Conservation (phyloP, 2,329 filamentous ascomycete genomes). For the Monosporascus sp. region DNA sequence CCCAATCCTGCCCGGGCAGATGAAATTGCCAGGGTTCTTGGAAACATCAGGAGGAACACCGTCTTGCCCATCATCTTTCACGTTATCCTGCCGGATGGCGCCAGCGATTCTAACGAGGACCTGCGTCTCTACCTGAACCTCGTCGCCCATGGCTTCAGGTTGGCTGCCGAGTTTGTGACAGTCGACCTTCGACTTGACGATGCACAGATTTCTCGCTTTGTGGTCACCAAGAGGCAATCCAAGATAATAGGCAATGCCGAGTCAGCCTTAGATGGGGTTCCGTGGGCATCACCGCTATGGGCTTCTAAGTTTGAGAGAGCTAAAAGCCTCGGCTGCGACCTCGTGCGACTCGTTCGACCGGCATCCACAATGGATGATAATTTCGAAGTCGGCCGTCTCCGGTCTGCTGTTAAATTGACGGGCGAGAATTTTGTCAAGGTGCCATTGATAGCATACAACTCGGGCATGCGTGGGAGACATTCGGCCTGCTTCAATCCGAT, state of each 20-base stretch:
- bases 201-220: slow-evolving; percentile 43
- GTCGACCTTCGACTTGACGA: slow-evolving; percentile 57
- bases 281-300: slow-evolving; percentile 56
- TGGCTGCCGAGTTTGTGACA: slow-evolving; percentile 59
- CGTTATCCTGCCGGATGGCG: slow-evolving; percentile 33
- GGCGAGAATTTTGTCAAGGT: slow-evolving; percentile 33
- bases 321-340: slow-evolving; percentile 52
- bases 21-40: slow-evolving; percentile 53
- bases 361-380: slow-evolving; percentile 57
- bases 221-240: slow-evolving; percentile 47
- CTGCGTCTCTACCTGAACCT: slow-evolving; percentile 47
- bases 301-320: slow-evolving; percentile 54
- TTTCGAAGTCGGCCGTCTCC: slow-evolving; percentile 53
- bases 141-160: slow-evolving; percentile 53
- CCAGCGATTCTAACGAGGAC: slow-evolving; percentile 16
- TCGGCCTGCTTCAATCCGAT: slow-evolving; percentile 64
- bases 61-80: slow-evolving; percentile 56
- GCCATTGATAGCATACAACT: slow-evolving; percentile 61
- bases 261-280: slow-evolving; percentile 31
- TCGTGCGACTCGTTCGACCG: slow-evolving; percentile 57
- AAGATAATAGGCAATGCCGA: slow-evolving; percentile 58
- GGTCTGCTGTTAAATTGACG: slow-evolving; percentile 41
- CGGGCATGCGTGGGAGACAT: slow-evolving; percentile 55
- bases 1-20: slow-evolving; percentile 32
- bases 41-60: slow-evolving; percentile 57